A percentile compares a stretch with the other conserved stretches of the same genome.
These are phyloP conservation scores for Colletotrichum sp. DNA, from an alignment of 2,329 filamentous ascomycete genomes.

Conservation along the genomic window DNA sequence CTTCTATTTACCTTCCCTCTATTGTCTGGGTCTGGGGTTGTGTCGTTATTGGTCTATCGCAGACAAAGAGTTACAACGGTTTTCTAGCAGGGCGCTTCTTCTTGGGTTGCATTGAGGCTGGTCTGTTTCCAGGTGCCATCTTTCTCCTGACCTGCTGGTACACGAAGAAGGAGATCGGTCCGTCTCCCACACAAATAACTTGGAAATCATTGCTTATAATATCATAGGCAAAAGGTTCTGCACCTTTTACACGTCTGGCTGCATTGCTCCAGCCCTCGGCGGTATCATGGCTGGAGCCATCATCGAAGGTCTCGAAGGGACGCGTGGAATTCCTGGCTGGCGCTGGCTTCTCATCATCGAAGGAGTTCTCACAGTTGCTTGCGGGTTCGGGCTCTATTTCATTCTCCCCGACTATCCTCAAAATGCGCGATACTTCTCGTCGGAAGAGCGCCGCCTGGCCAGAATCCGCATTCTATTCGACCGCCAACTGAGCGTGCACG, in stretches of 20 bases:
- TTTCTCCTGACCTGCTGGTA: not conserved
- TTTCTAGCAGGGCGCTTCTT: constrained; percentile 57
- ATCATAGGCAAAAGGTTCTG: not conserved
- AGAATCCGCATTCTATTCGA: not conserved
- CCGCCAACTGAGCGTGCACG: not conserved
- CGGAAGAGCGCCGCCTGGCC: not conserved
- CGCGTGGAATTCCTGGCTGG: not conserved
- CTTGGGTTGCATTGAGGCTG: not conserved
- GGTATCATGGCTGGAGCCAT: not conserved
- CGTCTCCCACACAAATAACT: rapidly evolving
- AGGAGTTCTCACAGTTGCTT: not conserved
- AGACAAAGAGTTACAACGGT: constrained; percentile 42
- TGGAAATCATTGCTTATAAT: not conserved
- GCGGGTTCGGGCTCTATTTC: not conserved
- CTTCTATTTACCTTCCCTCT: constrained; percentile 9
- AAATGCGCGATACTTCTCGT: not conserved
- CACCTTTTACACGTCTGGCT: not conserved
- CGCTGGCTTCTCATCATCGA: not conserved
- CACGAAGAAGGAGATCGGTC: not conserved
- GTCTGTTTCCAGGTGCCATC: not conserved
- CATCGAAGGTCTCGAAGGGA: not conserved
- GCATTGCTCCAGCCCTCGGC: not conserved
- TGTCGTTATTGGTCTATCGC: constrained; percentile 48
- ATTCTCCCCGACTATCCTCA: not conserved
- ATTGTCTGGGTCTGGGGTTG: constrained; percentile 19